Percentiles rank a stretch among this genome's conserved stretches.
phyloP scores from a whole-genome alignment of 2,329 filamentous ascomycete species.

The Claviceps arundinis region DNA sequence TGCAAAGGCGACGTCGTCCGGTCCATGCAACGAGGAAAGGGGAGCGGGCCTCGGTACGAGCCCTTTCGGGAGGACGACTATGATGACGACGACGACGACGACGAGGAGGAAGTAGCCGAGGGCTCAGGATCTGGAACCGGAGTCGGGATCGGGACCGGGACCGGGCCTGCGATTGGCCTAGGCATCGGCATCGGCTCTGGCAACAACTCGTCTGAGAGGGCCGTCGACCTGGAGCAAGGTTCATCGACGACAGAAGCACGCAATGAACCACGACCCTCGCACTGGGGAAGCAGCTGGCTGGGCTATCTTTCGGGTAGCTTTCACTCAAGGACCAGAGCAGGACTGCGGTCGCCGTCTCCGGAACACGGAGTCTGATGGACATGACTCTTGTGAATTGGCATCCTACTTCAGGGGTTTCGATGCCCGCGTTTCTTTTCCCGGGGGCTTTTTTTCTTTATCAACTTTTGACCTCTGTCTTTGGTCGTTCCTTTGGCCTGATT shows the following conservation, averaged over 20 bases:
- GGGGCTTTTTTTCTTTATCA: background rate
- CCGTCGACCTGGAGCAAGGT: constrained; percentile 32
- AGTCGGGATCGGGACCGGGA: no score
- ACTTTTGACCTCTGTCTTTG: background rate
- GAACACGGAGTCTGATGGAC: constrained; percentile 11
- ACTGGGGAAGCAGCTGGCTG: constrained; percentile 24
- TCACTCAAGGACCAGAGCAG: constrained; percentile 7
- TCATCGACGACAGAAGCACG: constrained; percentile 12
- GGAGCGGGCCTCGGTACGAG: constrained; percentile 39
- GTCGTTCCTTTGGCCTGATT: background rate
- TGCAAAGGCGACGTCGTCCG: constrained; percentile 94
- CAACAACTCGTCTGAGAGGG: constrained; percentile 13
- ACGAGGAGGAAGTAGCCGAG: constrained; percentile 16
- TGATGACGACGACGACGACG: constrained; percentile 20
- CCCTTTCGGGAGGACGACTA: constrained; percentile 40
- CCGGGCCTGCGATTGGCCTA: no score
- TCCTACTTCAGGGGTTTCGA: background rate
- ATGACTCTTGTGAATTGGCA: background rate
- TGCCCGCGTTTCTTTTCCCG: background rate
- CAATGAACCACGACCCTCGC: constrained; percentile 8
- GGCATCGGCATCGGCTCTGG: background rate
- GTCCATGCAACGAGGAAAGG: constrained; percentile 42
- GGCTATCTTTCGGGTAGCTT: constrained; percentile 22
- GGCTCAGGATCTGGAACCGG: constrained; percentile 16
- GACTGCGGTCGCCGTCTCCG: constrained; percentile 11